Evolutionary conservation across 768 basidiomycete species (phyloP).

Genomic region (Pisolithus albus): DNA sequence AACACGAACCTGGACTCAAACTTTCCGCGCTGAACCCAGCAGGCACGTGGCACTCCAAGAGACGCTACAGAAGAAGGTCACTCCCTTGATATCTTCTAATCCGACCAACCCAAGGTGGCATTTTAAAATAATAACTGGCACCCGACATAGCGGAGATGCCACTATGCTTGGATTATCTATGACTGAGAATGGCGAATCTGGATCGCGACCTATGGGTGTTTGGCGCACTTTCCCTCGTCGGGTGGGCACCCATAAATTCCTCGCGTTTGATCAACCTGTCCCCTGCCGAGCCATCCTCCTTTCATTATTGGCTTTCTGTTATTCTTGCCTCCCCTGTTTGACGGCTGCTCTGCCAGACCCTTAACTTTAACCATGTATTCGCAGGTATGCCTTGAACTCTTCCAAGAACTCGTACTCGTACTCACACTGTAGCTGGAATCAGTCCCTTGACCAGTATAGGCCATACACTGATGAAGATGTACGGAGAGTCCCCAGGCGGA

Average conservation of each 20-base stretch:
- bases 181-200: not conserved
- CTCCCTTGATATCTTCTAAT: not conserved
- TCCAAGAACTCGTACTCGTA: no score
- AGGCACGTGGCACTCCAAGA: not conserved
- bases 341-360: not conserved
- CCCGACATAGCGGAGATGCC: constrained; percentile 1
- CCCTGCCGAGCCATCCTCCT: not conserved
- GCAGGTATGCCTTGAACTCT: not conserved
- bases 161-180: not conserved
- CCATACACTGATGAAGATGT: constrained; percentile 17
- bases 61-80: not conserved
- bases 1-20: not conserved
- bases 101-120: constrained; percentile 10
- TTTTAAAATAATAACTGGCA: constrained; percentile 27
- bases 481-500: constrained; percentile 36
- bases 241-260: not conserved
- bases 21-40: not conserved
- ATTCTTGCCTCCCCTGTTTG: not conserved
- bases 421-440: not conserved
- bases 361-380: not conserved
- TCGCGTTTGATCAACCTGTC: no score
- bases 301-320: not conserved
- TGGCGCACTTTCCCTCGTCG: not conserved
- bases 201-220: not conserved
- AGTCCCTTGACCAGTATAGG: not conserved